phyloP scores from a whole-genome alignment of 352 stramenopile genomes.

The Ophiocytium majus region DNA sequence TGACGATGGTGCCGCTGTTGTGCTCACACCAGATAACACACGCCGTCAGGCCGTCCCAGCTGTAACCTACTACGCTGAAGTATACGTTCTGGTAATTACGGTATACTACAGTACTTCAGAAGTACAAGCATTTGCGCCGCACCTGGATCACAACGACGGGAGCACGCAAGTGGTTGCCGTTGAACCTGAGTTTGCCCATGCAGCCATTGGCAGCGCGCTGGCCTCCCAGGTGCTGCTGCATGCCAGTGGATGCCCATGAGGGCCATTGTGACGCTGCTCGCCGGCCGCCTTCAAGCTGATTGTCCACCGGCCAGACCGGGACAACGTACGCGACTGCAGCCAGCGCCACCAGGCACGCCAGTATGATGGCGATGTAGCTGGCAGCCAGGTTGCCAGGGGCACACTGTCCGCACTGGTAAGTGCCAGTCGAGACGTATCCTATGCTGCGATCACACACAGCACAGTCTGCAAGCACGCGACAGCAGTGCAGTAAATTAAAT shows the following conservation, averaged over 20 bases:
- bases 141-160: background rate
- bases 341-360: background rate
- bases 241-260: background rate
- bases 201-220: too few relatives aligned
- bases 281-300: too few relatives aligned
- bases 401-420: background rate
- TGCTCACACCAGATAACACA: too few relatives aligned
- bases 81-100: too few relatives aligned
- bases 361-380: background rate
- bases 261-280: background rate
- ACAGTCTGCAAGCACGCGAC: too few relatives aligned
- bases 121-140: background rate
- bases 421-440: background rate
- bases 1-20: too few relatives aligned
- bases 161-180: background rate
- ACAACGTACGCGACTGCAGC: background rate
- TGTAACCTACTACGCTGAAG: too few relatives aligned
- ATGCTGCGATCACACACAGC: background rate
- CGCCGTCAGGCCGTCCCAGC: too few relatives aligned
- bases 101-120: too few relatives aligned
- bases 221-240: background rate
- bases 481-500: too few relatives aligned
- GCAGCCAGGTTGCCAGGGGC: background rate
- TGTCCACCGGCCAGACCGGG: background rate
- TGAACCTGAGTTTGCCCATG: background rate